Evolutionary conservation across 495 filamentous ascomycete genomes (phyloP).

Genomic region (Hypoxylon trugodes): DNA sequence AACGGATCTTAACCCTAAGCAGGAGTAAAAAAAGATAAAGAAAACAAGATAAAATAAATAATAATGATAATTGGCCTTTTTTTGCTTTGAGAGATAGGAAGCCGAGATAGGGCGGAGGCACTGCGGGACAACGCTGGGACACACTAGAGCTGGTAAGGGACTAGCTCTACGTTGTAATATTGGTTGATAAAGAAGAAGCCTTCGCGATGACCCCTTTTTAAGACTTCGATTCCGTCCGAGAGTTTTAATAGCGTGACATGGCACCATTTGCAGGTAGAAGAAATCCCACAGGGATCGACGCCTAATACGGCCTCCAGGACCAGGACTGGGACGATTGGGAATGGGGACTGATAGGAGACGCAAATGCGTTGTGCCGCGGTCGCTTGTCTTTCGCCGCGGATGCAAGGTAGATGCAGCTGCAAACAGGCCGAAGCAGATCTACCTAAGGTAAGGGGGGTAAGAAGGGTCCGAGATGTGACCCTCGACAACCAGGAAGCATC

Average conservation of each 20-base stretch:
- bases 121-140: too few relatives aligned
- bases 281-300: constrained; percentile 39
- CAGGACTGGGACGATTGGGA: too few relatives aligned
- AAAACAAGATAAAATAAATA: too few relatives aligned
- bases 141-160: constrained; percentile 24
- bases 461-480: constrained; percentile 8
- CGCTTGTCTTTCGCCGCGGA: constrained; percentile 38
- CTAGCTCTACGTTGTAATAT: constrained; percentile 16
- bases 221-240: constrained; percentile 15
- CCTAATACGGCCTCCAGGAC: constrained; percentile 30
- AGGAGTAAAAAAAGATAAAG: constrained; percentile 21
- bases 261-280: constrained; percentile 35
- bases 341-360: constrained; percentile 11
- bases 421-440: constrained; percentile 39
- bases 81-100: constrained; percentile 23
- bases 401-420: constrained; percentile 42
- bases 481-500: constrained; percentile 13
- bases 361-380: constrained; percentile 26
- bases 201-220: constrained; percentile 14
- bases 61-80: too few relatives aligned
- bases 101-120: constrained; percentile 37
- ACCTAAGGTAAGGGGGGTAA: constrained; percentile 30
- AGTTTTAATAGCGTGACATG: constrained; percentile 42
- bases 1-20: constrained; percentile 23
- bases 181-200: constrained; percentile 12